Conservation (phyloP, 257 asterid genomes). For the Petunia secreta region DNA sequence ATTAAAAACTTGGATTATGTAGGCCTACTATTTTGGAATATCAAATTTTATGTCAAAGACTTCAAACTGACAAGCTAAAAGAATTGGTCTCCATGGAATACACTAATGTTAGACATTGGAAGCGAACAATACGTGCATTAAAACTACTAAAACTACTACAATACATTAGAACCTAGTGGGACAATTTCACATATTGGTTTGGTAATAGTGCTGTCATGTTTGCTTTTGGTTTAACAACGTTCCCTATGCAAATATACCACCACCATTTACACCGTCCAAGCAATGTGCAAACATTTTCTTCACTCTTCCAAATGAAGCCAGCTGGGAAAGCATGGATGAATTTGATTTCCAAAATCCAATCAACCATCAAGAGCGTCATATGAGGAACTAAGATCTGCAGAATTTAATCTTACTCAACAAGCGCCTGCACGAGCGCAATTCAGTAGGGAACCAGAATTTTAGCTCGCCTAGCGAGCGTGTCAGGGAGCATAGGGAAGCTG, state of each 20-base stretch:
- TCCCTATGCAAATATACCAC: slow-evolving; percentile 98
- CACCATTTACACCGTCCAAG: slow-evolving; percentile 95
- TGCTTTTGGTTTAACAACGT: slow-evolving; percentile 97
- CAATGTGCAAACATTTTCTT: slow-evolving; percentile 99
- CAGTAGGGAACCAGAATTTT: no score
- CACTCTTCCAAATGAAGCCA: slow-evolving; percentile 87
- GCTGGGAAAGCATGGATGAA: slow-evolving; percentile 95
- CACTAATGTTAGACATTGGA: background rate
- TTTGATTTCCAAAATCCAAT: slow-evolving; percentile 96
- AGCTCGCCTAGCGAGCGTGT: no score
- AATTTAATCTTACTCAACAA: no score
- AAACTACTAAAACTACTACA: slow-evolving; percentile 30
- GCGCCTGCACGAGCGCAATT: no score
- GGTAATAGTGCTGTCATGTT: slow-evolving; percentile 85
- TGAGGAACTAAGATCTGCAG: slow-evolving; percentile 71
- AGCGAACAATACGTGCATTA: slow-evolving; percentile 14
- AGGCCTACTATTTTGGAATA: no score
- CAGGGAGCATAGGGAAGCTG: no score
- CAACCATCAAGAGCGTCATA: slow-evolving; percentile 97
- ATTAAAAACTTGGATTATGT: no score
- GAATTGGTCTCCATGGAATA: background rate
- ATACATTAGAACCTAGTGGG: slow-evolving; percentile 23
- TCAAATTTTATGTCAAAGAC: slow-evolving; percentile 11
- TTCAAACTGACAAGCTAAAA: background rate
- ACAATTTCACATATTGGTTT: slow-evolving; percentile 66